Conservation (phyloP, 2,329 filamentous ascomycete genomes). For the Diaporthe citriasiana region DNA sequence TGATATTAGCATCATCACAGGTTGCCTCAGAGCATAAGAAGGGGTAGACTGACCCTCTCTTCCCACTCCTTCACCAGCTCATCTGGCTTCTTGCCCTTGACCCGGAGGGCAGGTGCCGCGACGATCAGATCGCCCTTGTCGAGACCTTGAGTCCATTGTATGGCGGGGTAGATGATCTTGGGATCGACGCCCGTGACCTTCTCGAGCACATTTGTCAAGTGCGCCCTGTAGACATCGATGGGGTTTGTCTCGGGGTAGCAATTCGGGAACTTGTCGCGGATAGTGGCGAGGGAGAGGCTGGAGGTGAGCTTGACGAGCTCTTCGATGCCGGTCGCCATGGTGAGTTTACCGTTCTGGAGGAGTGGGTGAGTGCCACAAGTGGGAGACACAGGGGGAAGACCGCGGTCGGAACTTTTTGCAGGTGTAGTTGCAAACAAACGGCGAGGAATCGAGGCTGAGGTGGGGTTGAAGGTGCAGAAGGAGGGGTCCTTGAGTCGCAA, state of each 20-base stretch:
- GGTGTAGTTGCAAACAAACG: constrained; percentile 32
- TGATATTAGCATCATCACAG: constrained; percentile 15
- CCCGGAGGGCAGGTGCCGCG: constrained; percentile 82
- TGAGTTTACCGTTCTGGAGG: constrained; percentile 41
- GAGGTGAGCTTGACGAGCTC: constrained; percentile 53
- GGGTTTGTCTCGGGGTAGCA: constrained; percentile 80
- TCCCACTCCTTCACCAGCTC: constrained; percentile 74
- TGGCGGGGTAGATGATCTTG: constrained; percentile 78
- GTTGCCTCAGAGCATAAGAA: no score
- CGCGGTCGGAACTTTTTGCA: constrained; percentile 21
- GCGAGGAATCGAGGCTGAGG: constrained; percentile 17
- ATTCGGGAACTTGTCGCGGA: constrained; percentile 63
- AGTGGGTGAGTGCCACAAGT: constrained; percentile 32
- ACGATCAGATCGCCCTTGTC: constrained; percentile 88
- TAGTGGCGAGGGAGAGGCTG: constrained; percentile 53
- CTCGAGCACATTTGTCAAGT: constrained; percentile 78
- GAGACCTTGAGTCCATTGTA: constrained; percentile 83
- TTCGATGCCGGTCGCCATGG: constrained; percentile 50
- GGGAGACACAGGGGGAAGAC: background rate
- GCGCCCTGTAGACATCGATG: constrained; percentile 83
- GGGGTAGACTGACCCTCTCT: constrained; percentile 64
- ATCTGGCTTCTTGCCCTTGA: constrained; percentile 78
- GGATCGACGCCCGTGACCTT: constrained; percentile 79
- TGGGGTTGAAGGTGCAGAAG: constrained; percentile 38
- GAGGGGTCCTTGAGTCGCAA: constrained; percentile 37